Conservation (phyloP, 805 yeast species). For the Debaryomyces hansenii region DNA sequence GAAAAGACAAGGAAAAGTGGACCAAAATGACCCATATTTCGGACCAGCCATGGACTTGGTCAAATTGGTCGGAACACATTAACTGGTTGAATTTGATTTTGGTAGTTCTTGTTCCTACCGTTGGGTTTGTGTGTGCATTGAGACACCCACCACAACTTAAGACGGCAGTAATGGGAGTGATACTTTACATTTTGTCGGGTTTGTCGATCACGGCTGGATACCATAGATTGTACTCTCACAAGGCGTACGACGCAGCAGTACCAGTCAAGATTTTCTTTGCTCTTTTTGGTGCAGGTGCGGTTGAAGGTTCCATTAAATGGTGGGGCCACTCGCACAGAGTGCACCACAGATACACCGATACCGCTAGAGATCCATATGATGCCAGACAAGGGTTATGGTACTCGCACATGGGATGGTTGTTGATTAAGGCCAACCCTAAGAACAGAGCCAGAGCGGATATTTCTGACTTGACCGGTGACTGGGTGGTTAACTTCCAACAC, state of each 20-base stretch:
- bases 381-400: constrained; percentile 84
- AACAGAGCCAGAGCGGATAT: constrained; percentile 81
- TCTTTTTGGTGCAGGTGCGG: constrained; percentile 77
- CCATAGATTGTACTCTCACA: constrained; percentile 79
- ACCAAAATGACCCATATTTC: constrained; percentile 56
- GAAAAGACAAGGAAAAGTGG: constrained; percentile 39
- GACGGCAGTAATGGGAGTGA: constrained; percentile 53
- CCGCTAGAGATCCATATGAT: constrained; percentile 80
- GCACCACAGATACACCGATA: constrained; percentile 86
- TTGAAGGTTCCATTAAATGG: constrained; percentile 87
- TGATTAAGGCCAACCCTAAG: constrained; percentile 76
- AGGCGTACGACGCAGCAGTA: constrained; percentile 62
- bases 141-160: constrained; percentile 50
- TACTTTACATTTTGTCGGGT: constrained; percentile 62
- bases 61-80: constrained; percentile 72
- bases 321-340: constrained; percentile 86
- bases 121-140: constrained; percentile 49
- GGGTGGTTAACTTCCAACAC: constrained; percentile 80
- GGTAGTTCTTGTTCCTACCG: constrained; percentile 59
- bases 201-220: constrained; percentile 82
- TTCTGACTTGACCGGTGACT: constrained; percentile 71
- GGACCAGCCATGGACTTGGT: constrained; percentile 74
- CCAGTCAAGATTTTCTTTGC: constrained; percentile 68
- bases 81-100: constrained; percentile 76
- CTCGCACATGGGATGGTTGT: constrained; percentile 87